Conservation (phyloP, 257 asterid species). For the Nicotiana sylvestris region DNA sequence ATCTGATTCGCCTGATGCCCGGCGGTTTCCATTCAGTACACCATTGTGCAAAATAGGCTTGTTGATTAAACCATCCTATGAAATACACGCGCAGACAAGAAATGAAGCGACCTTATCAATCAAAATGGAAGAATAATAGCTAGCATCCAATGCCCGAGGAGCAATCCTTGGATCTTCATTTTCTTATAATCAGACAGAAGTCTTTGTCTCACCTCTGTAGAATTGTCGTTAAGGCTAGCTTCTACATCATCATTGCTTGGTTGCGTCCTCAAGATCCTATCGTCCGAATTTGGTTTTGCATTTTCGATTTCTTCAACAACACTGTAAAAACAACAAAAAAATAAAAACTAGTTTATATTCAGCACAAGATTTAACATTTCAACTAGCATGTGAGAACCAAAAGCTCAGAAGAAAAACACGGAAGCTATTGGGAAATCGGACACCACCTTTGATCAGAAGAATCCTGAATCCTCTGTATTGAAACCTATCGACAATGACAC, state of each 20-base stretch:
- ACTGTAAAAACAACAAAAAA: conserved; percentile 27
- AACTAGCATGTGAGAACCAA: not conserved
- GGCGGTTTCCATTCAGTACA: not conserved
- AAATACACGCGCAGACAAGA: not conserved
- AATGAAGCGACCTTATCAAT: not conserved
- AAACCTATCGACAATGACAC: conserved; percentile 42
- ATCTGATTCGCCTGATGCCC: conserved; percentile 83
- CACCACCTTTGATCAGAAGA: conserved; percentile 61
- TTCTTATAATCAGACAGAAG: not conserved
- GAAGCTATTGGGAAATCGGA: not conserved
- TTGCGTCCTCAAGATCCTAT: conserved; percentile 59
- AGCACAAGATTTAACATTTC: conserved; percentile 11
- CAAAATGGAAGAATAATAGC: not conserved
- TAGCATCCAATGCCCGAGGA: not conserved
- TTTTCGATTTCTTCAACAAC: conserved; percentile 55
- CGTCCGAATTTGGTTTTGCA: conserved; percentile 38
- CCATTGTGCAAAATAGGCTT: not conserved
- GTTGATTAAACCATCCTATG: not conserved
- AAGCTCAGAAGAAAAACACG: not conserved
- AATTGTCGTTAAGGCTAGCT: conserved; percentile 27
- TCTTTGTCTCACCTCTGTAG: conserved; percentile 43
- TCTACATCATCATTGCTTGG: conserved; percentile 43
- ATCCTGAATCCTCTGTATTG: conserved; percentile 73
- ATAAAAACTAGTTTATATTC: conserved; percentile 2
- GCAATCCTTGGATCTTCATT: not conserved